Percentiles rank a stretch among this genome's conserved stretches.
Evolutionary conservation across 305 asterid species (phyloP).

Genomic region (Fraxinus velutina): DNA sequence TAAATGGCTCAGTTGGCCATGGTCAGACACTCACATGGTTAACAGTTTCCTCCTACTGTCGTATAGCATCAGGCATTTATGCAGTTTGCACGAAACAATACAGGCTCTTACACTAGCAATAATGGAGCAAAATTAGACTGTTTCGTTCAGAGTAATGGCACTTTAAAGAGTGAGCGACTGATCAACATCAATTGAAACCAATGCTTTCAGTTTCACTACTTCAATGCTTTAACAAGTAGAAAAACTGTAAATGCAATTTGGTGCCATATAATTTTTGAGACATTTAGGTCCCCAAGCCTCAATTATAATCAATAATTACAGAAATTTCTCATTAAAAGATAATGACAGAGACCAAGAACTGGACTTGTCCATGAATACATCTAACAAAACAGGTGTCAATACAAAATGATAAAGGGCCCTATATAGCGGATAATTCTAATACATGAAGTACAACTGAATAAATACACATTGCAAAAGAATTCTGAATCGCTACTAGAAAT

Average conservation of each 20-base stretch:
- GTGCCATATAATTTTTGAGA: background rate
- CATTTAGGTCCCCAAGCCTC: background rate
- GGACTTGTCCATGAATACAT: background rate
- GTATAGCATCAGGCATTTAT: conserved; percentile 9
- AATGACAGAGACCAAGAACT: background rate
- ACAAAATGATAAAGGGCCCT: background rate
- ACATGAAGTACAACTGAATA: background rate
- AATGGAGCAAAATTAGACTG: background rate
- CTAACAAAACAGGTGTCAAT: background rate
- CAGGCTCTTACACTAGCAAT: background rate
- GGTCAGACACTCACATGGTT: conserved; percentile 16
- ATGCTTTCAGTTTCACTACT: background rate
- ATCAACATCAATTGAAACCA: background rate
- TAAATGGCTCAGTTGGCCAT: conserved; percentile 22
- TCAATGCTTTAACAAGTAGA: background rate
- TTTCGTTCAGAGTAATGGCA: background rate
- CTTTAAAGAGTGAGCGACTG: background rate
- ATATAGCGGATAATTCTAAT: background rate
- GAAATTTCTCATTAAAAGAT: background rate
- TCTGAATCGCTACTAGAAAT: background rate
- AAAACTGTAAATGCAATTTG: background rate
- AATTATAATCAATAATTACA: background rate
- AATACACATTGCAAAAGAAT: background rate
- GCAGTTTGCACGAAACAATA: conserved; percentile 20
- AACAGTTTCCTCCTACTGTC: conserved; percentile 19